A percentile compares a stretch with the other conserved stretches of the same genome.
phyloP scores from a whole-genome alignment of 2,329 filamentous ascomycete genomes.

The Colletotrichum sansevieriae region DNA sequence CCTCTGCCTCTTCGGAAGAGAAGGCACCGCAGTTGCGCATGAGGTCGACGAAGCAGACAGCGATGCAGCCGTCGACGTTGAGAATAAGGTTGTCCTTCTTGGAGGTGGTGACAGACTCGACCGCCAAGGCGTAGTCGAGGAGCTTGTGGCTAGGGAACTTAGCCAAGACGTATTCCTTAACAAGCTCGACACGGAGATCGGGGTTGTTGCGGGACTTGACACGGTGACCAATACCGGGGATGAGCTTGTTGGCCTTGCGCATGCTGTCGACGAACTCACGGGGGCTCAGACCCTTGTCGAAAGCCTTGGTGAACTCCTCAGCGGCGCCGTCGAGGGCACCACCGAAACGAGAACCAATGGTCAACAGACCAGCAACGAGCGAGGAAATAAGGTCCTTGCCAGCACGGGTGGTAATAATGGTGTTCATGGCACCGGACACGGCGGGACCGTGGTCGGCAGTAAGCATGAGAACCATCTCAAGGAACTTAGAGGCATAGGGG shows the following conservation, averaged over 20 bases:
- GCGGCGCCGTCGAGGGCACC: constrained; percentile 97
- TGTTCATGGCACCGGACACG: constrained; percentile 99
- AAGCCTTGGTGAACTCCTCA: constrained; percentile 98
- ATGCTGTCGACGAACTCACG: constrained; percentile 99
- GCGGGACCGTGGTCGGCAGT: constrained; percentile 99
- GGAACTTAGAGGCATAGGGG: constrained; percentile 96
- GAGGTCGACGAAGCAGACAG: constrained; percentile 98
- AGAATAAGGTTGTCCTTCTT: constrained; percentile 99
- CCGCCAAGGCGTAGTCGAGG: constrained; percentile 97
- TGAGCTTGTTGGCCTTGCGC: constrained; percentile 99
- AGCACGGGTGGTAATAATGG: constrained; percentile 99
- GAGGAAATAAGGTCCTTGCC: constrained; percentile 98
- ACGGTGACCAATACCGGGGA: constrained; percentile 98
- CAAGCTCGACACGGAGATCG: constrained; percentile 98
- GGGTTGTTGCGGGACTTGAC: constrained; percentile 99
- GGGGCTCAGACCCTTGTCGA: constrained; percentile 97
- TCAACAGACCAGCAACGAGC: constrained; percentile 95
- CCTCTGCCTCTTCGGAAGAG: constrained; percentile 94
- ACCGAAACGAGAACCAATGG: constrained; percentile 98
- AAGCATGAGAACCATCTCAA: constrained; percentile 99
- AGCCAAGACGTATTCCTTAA: constrained; percentile 98
- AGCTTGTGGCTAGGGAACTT: constrained; percentile 98
- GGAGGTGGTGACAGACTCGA: constrained; percentile 97
- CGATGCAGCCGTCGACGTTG: constrained; percentile 98
- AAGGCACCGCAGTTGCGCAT: constrained; percentile 98